A percentile compares a stretch with the other conserved stretches of the same genome.
These are phyloP conservation scores for Tricladium varicosporioides DNA, from an alignment of 2,329 filamentous ascomycete species.

Conservation along the genomic window DNA sequence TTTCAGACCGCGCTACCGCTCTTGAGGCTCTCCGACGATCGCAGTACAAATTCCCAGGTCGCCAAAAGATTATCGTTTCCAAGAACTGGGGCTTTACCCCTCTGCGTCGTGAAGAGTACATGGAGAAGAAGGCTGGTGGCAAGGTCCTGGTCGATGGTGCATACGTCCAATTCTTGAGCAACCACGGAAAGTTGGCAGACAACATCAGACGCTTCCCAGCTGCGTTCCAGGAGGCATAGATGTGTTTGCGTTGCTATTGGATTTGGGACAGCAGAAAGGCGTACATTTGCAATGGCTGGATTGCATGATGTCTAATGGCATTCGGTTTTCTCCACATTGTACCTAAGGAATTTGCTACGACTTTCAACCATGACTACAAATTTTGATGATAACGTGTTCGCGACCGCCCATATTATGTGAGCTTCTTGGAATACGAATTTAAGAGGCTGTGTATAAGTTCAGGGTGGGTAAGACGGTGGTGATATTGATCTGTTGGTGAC, in stretches of 20 bases:
- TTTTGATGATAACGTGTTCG: not conserved
- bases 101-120: constrained; percentile 95
- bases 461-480: not conserved
- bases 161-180: constrained; percentile 98
- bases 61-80: constrained; percentile 99
- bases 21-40: constrained; percentile 98
- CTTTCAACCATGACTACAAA: constrained; percentile 18
- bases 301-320: constrained; percentile 23
- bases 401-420: not conserved
- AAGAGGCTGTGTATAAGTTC: not conserved
- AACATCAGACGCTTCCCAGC: constrained; percentile 96
- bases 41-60: constrained; percentile 99
- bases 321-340: constrained; percentile 28
- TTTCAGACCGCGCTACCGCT: constrained; percentile 77
- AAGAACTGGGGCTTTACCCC: constrained; percentile 99
- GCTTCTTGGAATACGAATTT: not conserved
- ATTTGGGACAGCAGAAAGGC: constrained; percentile 25
- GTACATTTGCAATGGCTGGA: constrained; percentile 32
- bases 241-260: constrained; percentile 10
- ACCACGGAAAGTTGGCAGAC: constrained; percentile 79
- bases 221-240: constrained; percentile 61
- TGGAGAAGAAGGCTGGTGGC: constrained; percentile 90
- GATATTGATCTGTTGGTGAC: not conserved
- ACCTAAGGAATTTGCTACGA: constrained; percentile 31
- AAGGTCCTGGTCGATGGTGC: constrained; percentile 96